Conservation (phyloP, 1,139 yeast genomes). For the Suzukiozyma palmioleophila region DNA sequence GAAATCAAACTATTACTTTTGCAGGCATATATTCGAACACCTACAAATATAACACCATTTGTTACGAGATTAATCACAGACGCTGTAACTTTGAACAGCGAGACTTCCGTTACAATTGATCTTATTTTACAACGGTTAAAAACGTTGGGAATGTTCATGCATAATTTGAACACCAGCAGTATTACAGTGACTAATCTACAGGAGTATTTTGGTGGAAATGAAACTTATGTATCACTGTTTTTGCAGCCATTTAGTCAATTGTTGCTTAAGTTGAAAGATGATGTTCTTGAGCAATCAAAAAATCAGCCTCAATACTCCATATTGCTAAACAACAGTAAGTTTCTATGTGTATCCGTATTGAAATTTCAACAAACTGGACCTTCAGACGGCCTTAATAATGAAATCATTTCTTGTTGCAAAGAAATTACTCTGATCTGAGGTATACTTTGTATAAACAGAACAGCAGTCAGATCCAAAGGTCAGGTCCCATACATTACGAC, state of each 20-base stretch:
- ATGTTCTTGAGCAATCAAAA: conserved; percentile 5
- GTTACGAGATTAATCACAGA: conserved; percentile 5
- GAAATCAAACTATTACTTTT: conserved; percentile 13
- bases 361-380: conserved; percentile 1
- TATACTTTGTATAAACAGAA: background rate
- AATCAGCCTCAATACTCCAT: conserved; percentile 14
- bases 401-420: background rate
- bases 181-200: background rate
- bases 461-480: too few relatives aligned
- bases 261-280: background rate
- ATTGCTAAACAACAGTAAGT: conserved; percentile 30
- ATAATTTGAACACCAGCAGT: conserved; percentile 1
- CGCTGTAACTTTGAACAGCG: background rate
- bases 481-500: too few relatives aligned
- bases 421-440: background rate
- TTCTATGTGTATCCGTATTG: conserved; percentile 26
- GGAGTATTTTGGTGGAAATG: background rate
- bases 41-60: background rate
- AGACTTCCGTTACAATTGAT: background rate
- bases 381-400: background rate
- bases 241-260: background rate
- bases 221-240: background rate
- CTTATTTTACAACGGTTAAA: conserved; percentile 1
- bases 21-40: conserved; percentile 10
- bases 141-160: conserved; percentile 2